Evolutionary conservation across 1,139 yeast genomes (phyloP), one percentile per base, ranked within the genome.

Genomic region (Pichia sp.): DNA sequence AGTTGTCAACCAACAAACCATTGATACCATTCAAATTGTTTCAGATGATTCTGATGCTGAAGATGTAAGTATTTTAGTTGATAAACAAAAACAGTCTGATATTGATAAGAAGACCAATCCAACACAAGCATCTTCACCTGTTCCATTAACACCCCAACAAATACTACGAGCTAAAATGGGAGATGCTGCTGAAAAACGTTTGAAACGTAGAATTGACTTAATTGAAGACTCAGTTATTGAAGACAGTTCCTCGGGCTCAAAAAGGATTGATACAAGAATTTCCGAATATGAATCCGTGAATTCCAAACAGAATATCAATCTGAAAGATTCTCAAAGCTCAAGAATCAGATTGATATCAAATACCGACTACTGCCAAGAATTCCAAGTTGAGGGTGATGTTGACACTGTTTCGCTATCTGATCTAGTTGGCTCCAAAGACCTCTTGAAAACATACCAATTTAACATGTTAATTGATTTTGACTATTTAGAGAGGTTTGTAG

Each of bases 391-490:
- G 11, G 55, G 47, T 3, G 51, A 59, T 32, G 37, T n/a, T 19
- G 62, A 59, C 34, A 45, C 59, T 1, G 53, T 62, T 3, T 47
- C 61, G 2, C 41, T 64, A 44, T 39, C 42, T 11, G 58, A 56
- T 14, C 43, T 71, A 10, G 43, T 71, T 3, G 71, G 72, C 0
- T 53, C 61, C 6, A 44, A 49, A 9, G 58, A 58, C 12, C 51
- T 74, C 17, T 36, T 39, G 3, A 63, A 64, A 41, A 66, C 77
- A 0, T 72, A 56, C 49, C 79, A 74, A 43, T 74, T 74, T 56
- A 74, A 74, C 48, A 72, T 72, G 55, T 53, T 60, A 40, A 64
- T 74, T 4, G 76, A 73, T 39, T 53, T 68, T 35, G 63, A 61
- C 10, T 62, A 70, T 34, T 57, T 73, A 22, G 48, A 67, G 1